Conservation (phyloP, 2,329 filamentous ascomycete species). For the Orbilia oligospora region DNA sequence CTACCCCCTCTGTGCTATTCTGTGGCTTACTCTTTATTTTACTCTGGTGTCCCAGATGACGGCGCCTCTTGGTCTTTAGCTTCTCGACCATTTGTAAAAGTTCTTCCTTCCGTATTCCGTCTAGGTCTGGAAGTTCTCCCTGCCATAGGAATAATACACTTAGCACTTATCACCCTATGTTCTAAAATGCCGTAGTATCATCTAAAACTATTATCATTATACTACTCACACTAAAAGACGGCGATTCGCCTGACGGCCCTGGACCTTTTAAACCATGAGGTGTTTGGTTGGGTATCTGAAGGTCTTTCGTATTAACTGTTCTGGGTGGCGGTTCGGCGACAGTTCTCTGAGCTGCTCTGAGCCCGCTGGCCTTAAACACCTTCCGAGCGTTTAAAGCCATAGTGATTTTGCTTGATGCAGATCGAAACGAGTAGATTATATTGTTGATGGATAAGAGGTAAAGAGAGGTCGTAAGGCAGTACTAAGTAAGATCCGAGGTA, state of each 20-base stretch:
- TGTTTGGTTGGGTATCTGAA: neutral
- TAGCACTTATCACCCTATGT: neutral
- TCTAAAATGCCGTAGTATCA: neutral
- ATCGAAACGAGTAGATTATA: neutral
- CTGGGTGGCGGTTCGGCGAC: neutral
- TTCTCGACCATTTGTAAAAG: neutral
- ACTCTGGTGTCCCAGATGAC: neutral
- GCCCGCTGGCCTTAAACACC: too few relatives aligned
- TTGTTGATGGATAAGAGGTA: neutral
- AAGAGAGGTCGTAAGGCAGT: neutral
- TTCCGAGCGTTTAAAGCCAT: neutral
- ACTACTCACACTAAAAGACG: neutral
- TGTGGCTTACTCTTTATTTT: neutral
- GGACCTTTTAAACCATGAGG: neutral
- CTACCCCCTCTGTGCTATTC: neutral
- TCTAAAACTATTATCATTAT: neutral
- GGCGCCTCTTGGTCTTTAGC: neutral
- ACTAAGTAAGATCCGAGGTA: too few relatives aligned
- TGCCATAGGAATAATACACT: neutral
- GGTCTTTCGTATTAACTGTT: neutral
- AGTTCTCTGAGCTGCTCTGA: neutral
- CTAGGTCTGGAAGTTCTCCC: neutral
- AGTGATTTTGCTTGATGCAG: neutral
- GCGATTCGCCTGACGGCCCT: neutral
- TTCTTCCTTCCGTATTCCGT: neutral